Evolutionary conservation across 202 grass and related monocot species (phyloP).

Genomic region (Panicum virgatum): DNA sequence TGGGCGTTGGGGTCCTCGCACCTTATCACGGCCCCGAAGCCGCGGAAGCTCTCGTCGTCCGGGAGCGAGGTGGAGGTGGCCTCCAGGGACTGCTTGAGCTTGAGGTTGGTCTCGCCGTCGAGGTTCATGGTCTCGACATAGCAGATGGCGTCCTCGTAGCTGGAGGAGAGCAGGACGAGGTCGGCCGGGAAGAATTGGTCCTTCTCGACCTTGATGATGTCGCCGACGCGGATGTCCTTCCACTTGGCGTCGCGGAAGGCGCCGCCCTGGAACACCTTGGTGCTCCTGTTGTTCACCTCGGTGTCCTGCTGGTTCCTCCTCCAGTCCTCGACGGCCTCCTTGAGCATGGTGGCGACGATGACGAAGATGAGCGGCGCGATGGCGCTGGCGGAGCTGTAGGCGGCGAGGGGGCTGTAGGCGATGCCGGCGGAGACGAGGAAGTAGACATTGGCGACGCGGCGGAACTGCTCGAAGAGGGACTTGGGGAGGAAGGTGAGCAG

Average conservation of each 20-base stretch:
- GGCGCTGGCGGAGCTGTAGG: slow-evolving; percentile 48
- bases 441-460: slow-evolving; percentile 88
- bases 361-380: slow-evolving; percentile 60
- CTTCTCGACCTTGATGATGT: slow-evolving; percentile 79
- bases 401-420: slow-evolving; percentile 48
- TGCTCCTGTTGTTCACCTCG: slow-evolving; percentile 69
- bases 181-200: slow-evolving; percentile 92
- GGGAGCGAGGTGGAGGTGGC: slow-evolving; percentile 43
- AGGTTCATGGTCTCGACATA: slow-evolving; percentile 99
- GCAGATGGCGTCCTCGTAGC: slow-evolving; percentile 83
- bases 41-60: slow-evolving; percentile 39
- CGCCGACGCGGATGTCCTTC: slow-evolving; percentile 66
- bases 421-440: slow-evolving; percentile 61
- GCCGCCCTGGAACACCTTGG: slow-evolving; percentile 31
- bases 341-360: slow-evolving; percentile 71
- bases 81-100: slow-evolving; percentile 74
- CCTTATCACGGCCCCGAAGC: slow-evolving; percentile 44
- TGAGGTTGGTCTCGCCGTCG: slow-evolving; percentile 95
- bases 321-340: slow-evolving; percentile 85
- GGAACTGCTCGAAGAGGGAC: slow-evolving; percentile 91
- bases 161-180: slow-evolving; percentile 79
- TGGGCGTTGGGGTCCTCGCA: slow-evolving; percentile 90
- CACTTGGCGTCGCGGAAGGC: slow-evolving; percentile 57
- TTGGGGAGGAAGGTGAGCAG: slow-evolving; percentile 68
- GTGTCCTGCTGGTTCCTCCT: slow-evolving; percentile 66